Base-by-base conservation (phyloP, 257 asterid genomes). In the Scutellaria minor region DNA sequence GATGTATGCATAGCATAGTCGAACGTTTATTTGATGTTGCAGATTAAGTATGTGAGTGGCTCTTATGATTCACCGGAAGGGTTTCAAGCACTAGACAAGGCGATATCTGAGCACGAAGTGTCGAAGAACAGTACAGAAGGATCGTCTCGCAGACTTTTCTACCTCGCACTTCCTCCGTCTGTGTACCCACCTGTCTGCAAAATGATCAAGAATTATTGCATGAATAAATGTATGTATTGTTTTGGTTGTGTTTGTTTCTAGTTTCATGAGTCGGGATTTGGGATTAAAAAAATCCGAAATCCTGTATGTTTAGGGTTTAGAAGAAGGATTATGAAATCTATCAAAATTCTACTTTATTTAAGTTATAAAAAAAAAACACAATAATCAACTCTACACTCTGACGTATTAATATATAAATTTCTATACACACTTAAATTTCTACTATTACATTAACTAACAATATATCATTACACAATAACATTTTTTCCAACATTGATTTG, bases 101-200 rank as follows among this genome's bases (percentile, higher is more conserved):
- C 95, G n/a, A 90, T 95, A 78, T 75, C 87, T 15, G 91, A 87
- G 89, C 96, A 92, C n/a, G 99, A 95, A 81, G 42, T 82, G 48
- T 87, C 93, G 5, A 89, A n/a, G 71, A 85, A 85, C 71, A 86
- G 84, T 70, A 73, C 77, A 2, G 91, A 88, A 79, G 96, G 96
- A 82, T 82, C 90, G 60, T 82, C 96, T n/a, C 81, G 99, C 68
- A 87, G 99, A 81, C 97, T 95, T 53, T 95, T 95, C 85, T 95
- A 95, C 81, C 83, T 95, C 46, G 99, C 99, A 63, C 99, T 92
- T 83, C 99, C 99, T 59, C 99, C 99, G n/a, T 88, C 99, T 27
- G 96, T 95, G 24, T 95, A 95, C 80, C 99, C 99, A 35, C 91
- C 85, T 24, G 98, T 95, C 85, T 90, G 96, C 90, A 90, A 82